Base-by-base conservation (phyloP, 352 stramenopile genomes). In the Pythium chondricola region DNA sequence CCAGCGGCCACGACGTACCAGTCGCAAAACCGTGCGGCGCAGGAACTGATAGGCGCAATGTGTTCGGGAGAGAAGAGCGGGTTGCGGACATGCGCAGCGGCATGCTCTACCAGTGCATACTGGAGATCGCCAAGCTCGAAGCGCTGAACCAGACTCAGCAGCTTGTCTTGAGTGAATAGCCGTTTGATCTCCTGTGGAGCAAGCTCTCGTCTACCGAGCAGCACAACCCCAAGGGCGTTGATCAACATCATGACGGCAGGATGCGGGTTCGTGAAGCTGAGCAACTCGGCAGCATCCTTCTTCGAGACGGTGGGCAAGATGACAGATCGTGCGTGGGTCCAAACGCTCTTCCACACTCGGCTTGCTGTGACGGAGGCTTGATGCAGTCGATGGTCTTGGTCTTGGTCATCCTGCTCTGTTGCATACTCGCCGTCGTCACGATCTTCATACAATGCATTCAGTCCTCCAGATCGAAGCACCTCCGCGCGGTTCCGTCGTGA, bases 11-110 rank as follows among this genome's bases (percentile, higher is more conserved):
- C 10, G 9, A 3, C 48, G n/a, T 58, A 84, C 81, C 88, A 97
- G n/a, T 91, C 85, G 48, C 89, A 97, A 39, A 97, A 90, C 24
- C 80, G 77, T 1, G 83, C 85, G 0, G 89, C 88, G 30, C 85
- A 92, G 6, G 70, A 80, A 58, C 84, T 96, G 47, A 97, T 84
- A 6, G 83, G 74, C 0, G 54, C 64, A 16, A 97, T 82, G 30
- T 85, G 65, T 2, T 45, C 47, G 2, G 78, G 63, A 8, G 69
- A 63, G 44, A 93, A 95, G 1, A 90, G 59, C 4, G 73, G 62
- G 48, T 94, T 93, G 0, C 71, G 58, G 39, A 73, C 67, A 18
- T 90, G 73, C 0, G 60, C 48, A n/a, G 72, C 69, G 10, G 65
- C 66, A 29, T 66, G 58, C 31, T 73, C 42, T 2, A 83, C 65